Base-by-base conservation (phyloP, 1,139 yeast genomes). In the Yueomyces sp. region DNA sequence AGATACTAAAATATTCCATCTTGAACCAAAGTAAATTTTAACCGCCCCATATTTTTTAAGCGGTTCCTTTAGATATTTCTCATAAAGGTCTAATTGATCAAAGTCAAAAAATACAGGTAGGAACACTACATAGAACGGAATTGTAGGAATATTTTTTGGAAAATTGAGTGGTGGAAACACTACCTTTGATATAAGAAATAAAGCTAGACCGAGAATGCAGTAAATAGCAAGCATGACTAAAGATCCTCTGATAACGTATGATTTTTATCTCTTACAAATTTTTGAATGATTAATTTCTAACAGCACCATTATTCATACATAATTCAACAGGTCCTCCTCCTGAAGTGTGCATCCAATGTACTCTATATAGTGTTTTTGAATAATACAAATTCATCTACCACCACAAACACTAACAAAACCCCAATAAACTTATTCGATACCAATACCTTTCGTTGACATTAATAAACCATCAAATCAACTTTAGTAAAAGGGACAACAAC, bases 121-220 rank as follows among this genome's bases (percentile, higher is more conserved):
- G 49, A 77, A 75, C 0, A 76, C 65, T 3, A 75, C 81, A 54
- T 75, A 77, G 47, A 77, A 75, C 2, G 83, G 82, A 29, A 77
- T 67, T 0, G 81, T 76, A 2, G 83, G 82, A 34, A 77, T 75
- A 45, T 69, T 63, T 37, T 46, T 52, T 0, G 71, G 70, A 43
- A 64, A 65, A 41, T 56, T 57, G 36, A 52, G 47, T 4, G 70
- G 70, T 3, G 70, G 70, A 12, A 59, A 46, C 1, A 60, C 51
- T 43, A 57, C 42, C 38, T 41, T 47, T 27, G 53, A 37, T 28
- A 44, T 36, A 3, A 48, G 36, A 36, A 40, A 41, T 9, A 44
- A 26, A n/a, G 43, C 8, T 8, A 44, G 32, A 27, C 41, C 26
- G 4, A 42, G 27, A 12, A 43, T 8, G 6, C 6, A 6, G 31